Conservation (phyloP, 495 filamentous ascomycete species). For the Lophiostoma macrostomum region DNA sequence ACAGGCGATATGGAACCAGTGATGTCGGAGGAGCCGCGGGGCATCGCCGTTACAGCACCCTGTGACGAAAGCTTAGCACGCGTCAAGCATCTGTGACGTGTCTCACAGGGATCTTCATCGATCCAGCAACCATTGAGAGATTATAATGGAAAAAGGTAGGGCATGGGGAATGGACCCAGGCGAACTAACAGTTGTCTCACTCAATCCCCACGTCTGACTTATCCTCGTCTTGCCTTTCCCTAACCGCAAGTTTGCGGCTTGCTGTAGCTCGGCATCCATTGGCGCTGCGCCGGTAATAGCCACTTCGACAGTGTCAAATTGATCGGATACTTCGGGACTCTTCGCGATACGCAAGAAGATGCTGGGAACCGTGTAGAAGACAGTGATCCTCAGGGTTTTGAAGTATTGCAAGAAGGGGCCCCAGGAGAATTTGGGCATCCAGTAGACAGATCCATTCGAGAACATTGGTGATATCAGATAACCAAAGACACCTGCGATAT, state of each 20-base stretch:
- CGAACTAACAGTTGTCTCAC: conserved; percentile 33
- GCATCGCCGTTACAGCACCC: conserved; percentile 27
- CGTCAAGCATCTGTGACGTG: not conserved
- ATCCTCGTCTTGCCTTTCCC: conserved; percentile 34
- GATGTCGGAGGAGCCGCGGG: conserved; percentile 17
- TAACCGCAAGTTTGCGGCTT: conserved; percentile 28
- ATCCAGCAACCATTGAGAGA: too few relatives aligned
- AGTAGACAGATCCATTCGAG: conserved; percentile 27
- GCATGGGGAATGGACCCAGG: too few relatives aligned
- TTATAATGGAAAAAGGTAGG: too few relatives aligned
- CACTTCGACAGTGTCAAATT: conserved; percentile 26
- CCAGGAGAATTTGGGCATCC: conserved; percentile 39
- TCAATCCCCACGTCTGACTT: conserved; percentile 38
- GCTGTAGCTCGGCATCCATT: conserved; percentile 34
- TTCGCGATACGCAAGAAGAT: conserved; percentile 39
- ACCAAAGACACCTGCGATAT: conserved; percentile 46
- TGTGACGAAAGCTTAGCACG: not conserved
- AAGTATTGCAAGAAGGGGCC: conserved; percentile 28
- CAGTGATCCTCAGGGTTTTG: conserved; percentile 34
- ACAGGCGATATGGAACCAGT: conserved; percentile 29
- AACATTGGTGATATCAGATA: conserved; percentile 40
- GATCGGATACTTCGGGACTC: conserved; percentile 33
- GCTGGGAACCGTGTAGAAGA: conserved; percentile 36
- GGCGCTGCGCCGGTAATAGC: conserved; percentile 39
- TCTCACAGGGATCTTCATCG: not conserved